Conservation (phyloP, 2,329 filamentous ascomycete genomes). For the Fusarium ambrosium region DNA sequence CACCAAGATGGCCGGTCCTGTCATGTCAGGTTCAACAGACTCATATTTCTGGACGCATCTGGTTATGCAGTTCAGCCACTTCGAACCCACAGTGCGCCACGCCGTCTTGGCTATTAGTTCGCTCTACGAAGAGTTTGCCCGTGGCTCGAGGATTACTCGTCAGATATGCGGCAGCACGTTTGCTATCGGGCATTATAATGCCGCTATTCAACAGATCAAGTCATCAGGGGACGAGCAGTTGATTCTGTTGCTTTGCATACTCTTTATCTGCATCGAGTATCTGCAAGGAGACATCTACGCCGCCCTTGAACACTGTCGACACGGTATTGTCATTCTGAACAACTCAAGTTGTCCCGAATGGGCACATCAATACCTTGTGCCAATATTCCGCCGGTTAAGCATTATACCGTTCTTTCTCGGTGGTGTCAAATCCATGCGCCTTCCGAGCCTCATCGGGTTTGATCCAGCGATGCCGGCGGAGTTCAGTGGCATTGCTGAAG, state of each 20-base stretch:
- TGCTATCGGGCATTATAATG: constrained; percentile 24
- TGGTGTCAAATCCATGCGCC: not conserved
- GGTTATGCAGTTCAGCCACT: constrained; percentile 39
- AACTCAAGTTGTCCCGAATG: not conserved
- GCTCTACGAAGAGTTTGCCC: constrained; percentile 25
- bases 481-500: not conserved
- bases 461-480: not conserved
- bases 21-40: constrained; percentile 22
- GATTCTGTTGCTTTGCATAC: constrained; percentile 24
- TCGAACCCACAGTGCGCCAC: constrained; percentile 23
- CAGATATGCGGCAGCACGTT: constrained; percentile 18
- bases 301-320: constrained; percentile 15
- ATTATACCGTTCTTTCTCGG: constrained; percentile 22
- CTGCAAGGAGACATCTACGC: constrained; percentile 24
- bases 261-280: constrained; percentile 32
- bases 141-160: constrained; percentile 1
- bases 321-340: constrained; percentile 14
- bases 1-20: constrained; percentile 16
- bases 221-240: not conserved
- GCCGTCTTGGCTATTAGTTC: constrained; percentile 32
- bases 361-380: constrained; percentile 13
- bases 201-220: constrained; percentile 26
- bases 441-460: not conserved
- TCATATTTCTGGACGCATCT: constrained; percentile 37
- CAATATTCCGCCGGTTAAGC: constrained; percentile 25